These are phyloP conservation scores for Fusarium domesticum DNA, from an alignment of 2,329 filamentous ascomycete genomes.

Conservation along the genomic window DNA sequence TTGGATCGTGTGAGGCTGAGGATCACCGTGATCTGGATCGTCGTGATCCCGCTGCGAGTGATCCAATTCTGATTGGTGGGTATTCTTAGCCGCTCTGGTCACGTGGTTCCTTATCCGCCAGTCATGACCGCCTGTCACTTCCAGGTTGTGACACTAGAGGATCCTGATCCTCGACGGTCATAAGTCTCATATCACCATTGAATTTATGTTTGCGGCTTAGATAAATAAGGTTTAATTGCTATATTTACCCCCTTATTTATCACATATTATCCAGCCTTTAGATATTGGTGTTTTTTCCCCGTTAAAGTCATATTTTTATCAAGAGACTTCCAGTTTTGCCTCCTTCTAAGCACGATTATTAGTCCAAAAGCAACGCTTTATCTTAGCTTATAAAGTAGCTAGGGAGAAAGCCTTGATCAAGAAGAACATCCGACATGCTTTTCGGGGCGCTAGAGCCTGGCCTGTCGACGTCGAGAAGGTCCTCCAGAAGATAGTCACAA, in stretches of 20 bases:
- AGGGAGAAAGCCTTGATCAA: not conserved
- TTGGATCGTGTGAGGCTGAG: no score
- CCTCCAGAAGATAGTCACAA: no score
- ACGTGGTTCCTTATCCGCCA: no score
- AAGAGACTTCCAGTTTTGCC: not conserved
- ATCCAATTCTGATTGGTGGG: no score
- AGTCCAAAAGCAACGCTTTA: not conserved
- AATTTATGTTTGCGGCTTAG: not conserved
- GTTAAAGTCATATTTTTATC: not conserved
- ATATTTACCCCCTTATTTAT: not conserved
- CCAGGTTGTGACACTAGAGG: no score
- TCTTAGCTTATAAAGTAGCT: not conserved
- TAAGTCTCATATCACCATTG: slow-evolving; percentile 1
- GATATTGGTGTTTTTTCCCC: not conserved
- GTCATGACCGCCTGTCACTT: no score
- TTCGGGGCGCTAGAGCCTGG: not conserved
- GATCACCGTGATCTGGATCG: no score
- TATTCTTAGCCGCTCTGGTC: no score
- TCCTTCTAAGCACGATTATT: not conserved
- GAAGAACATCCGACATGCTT: not conserved
- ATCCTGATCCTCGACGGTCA: slow-evolving; percentile 1
- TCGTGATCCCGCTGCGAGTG: no score
- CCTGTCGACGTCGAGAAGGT: not conserved
- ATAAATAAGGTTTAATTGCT: slow-evolving; percentile 1
- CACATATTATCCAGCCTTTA: not conserved